phyloP scores from a whole-genome alignment of 345 rosid genomes.

The Limnanthes douglasii region DNA sequence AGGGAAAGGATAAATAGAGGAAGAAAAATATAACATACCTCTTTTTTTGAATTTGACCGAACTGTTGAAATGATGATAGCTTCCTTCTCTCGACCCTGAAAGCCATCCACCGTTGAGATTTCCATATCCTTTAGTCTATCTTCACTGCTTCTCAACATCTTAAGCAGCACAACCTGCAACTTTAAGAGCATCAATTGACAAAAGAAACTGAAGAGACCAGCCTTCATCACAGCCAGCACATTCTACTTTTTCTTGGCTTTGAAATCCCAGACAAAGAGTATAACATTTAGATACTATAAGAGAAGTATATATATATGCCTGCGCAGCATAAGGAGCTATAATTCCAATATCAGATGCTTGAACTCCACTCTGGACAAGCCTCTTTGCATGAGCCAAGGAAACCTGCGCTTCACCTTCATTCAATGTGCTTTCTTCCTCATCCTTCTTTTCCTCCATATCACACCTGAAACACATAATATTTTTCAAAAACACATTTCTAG shows the following conservation, averaged over 20 bases:
- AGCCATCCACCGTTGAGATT: constrained; percentile 92
- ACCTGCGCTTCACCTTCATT: constrained; percentile 96
- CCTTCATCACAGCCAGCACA: not conserved
- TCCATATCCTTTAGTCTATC: constrained; percentile 70
- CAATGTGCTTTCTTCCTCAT: constrained; percentile 90
- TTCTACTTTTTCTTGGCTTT: not conserved
- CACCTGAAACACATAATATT: constrained; percentile 32
- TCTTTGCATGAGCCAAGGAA: constrained; percentile 79
- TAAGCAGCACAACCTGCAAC: constrained; percentile 56
- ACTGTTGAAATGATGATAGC: constrained; percentile 94
- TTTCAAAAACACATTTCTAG: not conserved
- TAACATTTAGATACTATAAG: not conserved
- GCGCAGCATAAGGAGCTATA: constrained; percentile 94
- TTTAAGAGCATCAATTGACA: not conserved
- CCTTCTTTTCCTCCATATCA: constrained; percentile 98
- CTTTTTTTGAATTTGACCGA: constrained; percentile 78
- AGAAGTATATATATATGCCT: constrained; percentile 20
- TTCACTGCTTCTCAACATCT: constrained; percentile 54
- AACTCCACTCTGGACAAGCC: constrained; percentile 63
- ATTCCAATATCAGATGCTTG: constrained; percentile 76
- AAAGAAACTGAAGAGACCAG: not conserved
- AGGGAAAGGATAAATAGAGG: not conserved
- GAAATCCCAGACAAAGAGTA: not conserved
- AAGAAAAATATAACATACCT: constrained; percentile 23
- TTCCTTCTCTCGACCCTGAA: constrained; percentile 97